A percentile compares a stretch with the other conserved stretches of the same genome.
Evolutionary conservation across 192 early-diverging fungal species (phyloP).

Genomic region (Coemansia sp.): DNA sequence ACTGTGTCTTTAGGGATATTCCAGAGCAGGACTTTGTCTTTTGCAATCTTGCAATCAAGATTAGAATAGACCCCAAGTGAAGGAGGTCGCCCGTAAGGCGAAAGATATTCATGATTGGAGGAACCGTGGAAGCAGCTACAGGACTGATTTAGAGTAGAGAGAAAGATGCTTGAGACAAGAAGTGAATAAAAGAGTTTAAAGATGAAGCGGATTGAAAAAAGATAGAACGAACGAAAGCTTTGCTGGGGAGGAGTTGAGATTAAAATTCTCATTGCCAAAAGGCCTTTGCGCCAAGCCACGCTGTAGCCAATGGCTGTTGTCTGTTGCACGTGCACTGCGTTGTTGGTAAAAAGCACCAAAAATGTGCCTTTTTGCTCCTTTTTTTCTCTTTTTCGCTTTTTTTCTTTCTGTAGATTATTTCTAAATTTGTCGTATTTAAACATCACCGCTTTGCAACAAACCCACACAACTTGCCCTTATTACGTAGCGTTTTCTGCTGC

Average conservation of each 20-base stretch:
- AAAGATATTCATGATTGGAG: slow-evolving; percentile 83
- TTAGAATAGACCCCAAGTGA: slow-evolving; percentile 91
- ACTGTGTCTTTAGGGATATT: slow-evolving; percentile 97
- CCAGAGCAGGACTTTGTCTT: slow-evolving; percentile 88
- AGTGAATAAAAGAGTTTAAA: background rate
- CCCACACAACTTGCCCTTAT: background rate
- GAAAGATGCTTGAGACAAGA: background rate
- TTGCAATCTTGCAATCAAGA: slow-evolving; percentile 90
- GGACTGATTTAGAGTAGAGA: background rate
- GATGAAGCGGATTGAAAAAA: background rate
- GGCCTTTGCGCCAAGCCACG: background rate
- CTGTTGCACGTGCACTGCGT: slow-evolving; percentile 7
- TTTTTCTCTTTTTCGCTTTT: background rate
- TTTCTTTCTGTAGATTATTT: background rate
- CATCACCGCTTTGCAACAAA: background rate
- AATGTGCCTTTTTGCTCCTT: background rate
- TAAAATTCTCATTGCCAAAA: no score
- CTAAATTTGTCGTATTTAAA: background rate
- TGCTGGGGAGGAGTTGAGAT: background rate
- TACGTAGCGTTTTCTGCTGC: background rate
- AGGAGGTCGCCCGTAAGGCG: slow-evolving; percentile 88
- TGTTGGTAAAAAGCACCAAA: background rate
- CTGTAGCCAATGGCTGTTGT: slow-evolving; percentile 4
- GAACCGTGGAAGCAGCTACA: background rate
- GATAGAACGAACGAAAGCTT: no score